Percentiles rank a stretch among this genome's conserved stretches.
phyloP scores from a whole-genome alignment of 1,139 yeast species.

The Wickerhamomyces sp. region DNA sequence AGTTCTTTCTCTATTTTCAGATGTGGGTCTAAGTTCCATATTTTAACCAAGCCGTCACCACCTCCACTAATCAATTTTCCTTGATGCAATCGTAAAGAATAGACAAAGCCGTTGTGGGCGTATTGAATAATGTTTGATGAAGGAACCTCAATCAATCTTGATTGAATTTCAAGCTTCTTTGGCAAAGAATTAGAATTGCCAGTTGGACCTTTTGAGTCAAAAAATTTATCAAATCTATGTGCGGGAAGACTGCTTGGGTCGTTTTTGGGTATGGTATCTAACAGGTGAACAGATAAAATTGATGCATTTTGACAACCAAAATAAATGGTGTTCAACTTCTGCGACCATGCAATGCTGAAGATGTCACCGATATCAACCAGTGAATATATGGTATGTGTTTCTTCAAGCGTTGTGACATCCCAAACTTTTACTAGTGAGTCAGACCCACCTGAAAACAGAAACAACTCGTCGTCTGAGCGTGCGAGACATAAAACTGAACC shows the following conservation, averaged over 20 bases:
- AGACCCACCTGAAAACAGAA: constrained; percentile 80
- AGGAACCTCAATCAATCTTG: constrained; percentile 60
- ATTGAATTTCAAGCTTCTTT: constrained; percentile 11
- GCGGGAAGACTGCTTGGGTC: constrained; percentile 62
- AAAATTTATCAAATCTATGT: constrained; percentile 76
- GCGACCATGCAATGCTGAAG: constrained; percentile 75
- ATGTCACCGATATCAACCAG: constrained; percentile 90
- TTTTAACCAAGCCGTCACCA: constrained; percentile 81
- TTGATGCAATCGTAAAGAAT: constrained; percentile 49
- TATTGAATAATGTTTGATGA: constrained; percentile 61
- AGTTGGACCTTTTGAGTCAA: constrained; percentile 87
- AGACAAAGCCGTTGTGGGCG: constrained; percentile 91
- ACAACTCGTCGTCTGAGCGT: constrained; percentile 52
- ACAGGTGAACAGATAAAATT: constrained; percentile 57
- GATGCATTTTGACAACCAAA: constrained; percentile 94
- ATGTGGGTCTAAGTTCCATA: constrained; percentile 51
- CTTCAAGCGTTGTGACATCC: constrained; percentile 47
- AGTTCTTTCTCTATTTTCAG: constrained; percentile 24
- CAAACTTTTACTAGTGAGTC: constrained; percentile 88
- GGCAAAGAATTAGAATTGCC: constrained; percentile 31
- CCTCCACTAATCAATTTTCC: constrained; percentile 65
- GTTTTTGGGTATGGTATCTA: constrained; percentile 23
- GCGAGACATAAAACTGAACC: constrained; percentile 72
- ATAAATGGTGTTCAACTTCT: constrained; percentile 54
- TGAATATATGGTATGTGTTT: constrained; percentile 71